Evolutionary conservation across 371 early-diverging fungal species (phyloP).

Genomic region (Mucor racemosus): DNA sequence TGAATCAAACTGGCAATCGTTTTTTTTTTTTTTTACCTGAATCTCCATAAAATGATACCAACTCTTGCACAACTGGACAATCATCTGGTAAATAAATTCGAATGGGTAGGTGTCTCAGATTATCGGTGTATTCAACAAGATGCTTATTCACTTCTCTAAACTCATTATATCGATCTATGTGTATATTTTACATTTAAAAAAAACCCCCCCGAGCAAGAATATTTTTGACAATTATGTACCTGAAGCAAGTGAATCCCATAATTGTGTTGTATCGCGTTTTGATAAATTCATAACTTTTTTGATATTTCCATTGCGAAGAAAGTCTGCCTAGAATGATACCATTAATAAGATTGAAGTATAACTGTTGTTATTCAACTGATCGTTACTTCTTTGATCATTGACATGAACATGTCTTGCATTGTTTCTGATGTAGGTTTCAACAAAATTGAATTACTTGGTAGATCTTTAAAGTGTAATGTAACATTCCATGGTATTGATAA

Average conservation of each 20-base stretch:
- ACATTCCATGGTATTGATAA: slow-evolving; percentile 66
- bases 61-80: slow-evolving; percentile 67
- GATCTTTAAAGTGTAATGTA: slow-evolving; percentile 62
- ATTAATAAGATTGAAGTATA: too few relatives aligned
- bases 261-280: slow-evolving; percentile 70
- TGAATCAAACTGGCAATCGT: background rate
- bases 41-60: slow-evolving; percentile 50
- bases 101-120: slow-evolving; percentile 57
- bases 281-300: slow-evolving; percentile 78
- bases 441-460: slow-evolving; percentile 65
- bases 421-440: slow-evolving; percentile 56
- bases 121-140: slow-evolving; percentile 49
- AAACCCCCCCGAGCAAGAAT: background rate
- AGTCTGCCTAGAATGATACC: slow-evolving; percentile 63
- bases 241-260: slow-evolving; percentile 68
- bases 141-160: slow-evolving; percentile 72
- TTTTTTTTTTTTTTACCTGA: slow-evolving; percentile 2
- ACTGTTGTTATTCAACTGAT: background rate
- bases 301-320: slow-evolving; percentile 69
- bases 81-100: slow-evolving; percentile 64
- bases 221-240: slow-evolving; percentile 36
- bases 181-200: background rate
- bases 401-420: slow-evolving; percentile 75
- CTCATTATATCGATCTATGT: slow-evolving; percentile 56
- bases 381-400: slow-evolving; percentile 77